Evolutionary conservation across 140 eudicot genomes (phyloP).

Genomic region (Ambrosia hybrid): DNA sequence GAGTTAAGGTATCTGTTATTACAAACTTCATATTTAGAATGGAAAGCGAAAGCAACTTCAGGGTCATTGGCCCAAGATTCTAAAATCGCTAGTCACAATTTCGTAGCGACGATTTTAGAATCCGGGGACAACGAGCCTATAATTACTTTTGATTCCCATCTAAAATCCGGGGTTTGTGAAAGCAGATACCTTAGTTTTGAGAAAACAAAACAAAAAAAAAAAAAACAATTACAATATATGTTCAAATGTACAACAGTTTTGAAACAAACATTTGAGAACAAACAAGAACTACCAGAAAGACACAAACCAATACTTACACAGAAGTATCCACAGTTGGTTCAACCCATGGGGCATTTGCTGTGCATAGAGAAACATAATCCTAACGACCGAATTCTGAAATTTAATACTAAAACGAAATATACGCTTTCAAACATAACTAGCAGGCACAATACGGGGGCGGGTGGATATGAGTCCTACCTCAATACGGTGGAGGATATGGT

Average conservation of each 20-base stretch:
- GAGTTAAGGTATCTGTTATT: background rate
- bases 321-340: background rate
- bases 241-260: background rate
- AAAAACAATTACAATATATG: background rate
- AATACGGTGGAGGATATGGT: conserved; percentile 61
- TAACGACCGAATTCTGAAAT: background rate
- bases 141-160: background rate
- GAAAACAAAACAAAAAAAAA: background rate
- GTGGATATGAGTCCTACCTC: conserved; percentile 9
- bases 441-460: background rate
- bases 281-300: background rate
- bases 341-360: background rate
- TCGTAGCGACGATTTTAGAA: background rate
- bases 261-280: background rate
- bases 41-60: background rate
- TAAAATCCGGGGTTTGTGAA: background rate
- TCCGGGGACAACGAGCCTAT: background rate
- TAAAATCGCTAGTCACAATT: background rate
- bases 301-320: background rate
- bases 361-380: background rate
- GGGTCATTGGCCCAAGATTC: background rate
- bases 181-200: background rate
- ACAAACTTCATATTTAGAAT: background rate
- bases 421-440: conserved; percentile 6
- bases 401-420: background rate